phyloP scores from a whole-genome alignment of 495 filamentous ascomycete genomes.

The Daldinia childiae region DNA sequence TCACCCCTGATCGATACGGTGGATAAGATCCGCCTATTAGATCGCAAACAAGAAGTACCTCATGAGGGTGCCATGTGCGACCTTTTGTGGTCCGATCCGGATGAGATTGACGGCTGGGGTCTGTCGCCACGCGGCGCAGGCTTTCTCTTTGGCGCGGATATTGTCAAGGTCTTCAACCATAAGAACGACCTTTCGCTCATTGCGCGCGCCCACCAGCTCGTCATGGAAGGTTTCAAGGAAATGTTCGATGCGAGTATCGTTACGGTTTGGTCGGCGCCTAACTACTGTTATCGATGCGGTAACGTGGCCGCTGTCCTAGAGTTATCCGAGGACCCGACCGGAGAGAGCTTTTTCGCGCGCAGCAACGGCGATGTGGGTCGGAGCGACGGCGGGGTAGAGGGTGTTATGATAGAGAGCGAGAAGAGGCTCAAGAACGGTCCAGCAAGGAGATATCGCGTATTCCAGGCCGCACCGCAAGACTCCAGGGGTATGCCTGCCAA shows the following conservation, averaged over 20 bases:
- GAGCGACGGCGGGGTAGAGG: slow-evolving; percentile 52
- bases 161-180: slow-evolving; percentile 95
- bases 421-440: slow-evolving; percentile 67
- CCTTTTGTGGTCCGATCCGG: slow-evolving; percentile 95
- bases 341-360: slow-evolving; percentile 76
- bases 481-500: slow-evolving; percentile 98
- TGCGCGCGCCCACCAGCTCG: slow-evolving; percentile 93
- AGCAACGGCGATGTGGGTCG: slow-evolving; percentile 81
- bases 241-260: slow-evolving; percentile 97
- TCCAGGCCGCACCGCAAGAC: slow-evolving; percentile 97
- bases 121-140: slow-evolving; percentile 93
- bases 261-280: slow-evolving; percentile 96
- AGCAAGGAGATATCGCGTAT: slow-evolving; percentile 91
- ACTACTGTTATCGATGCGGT: slow-evolving; percentile 98
- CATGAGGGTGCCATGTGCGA: slow-evolving; percentile 99
- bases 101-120: slow-evolving; percentile 98
- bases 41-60: slow-evolving; percentile 97
- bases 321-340: slow-evolving; percentile 83
- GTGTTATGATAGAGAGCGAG: slow-evolving; percentile 56
- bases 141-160: slow-evolving; percentile 95
- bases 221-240: slow-evolving; percentile 99
- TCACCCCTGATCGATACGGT: slow-evolving; percentile 91
- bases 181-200: slow-evolving; percentile 90
- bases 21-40: slow-evolving; percentile 94
- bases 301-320: slow-evolving; percentile 97